Conservation (phyloP, 495 filamentous ascomycete genomes). For the Trypethelium eluteriae region DNA sequence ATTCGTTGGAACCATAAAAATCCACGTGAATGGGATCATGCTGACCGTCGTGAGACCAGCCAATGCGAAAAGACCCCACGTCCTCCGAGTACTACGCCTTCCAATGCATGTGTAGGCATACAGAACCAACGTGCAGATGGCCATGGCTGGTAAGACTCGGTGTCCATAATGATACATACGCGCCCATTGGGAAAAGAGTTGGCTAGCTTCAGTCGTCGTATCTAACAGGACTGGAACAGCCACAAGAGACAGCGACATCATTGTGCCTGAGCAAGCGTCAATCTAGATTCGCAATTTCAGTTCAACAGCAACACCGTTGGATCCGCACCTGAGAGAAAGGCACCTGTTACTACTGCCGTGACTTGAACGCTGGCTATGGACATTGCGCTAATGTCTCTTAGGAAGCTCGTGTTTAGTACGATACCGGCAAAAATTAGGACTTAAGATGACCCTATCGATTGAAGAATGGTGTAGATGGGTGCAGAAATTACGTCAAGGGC, state of each 20-base stretch:
- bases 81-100: conserved; percentile 15
- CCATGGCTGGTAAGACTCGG: conserved; percentile 24
- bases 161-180: conserved; percentile 32
- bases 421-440: no score
- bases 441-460: no score
- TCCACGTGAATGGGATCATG: conserved; percentile 35
- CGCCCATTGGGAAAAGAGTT: conserved; percentile 27
- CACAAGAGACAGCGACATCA: conserved; percentile 29
- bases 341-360: neutral
- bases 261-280: conserved; percentile 25
- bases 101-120: conserved; percentile 20
- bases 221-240: conserved; percentile 29
- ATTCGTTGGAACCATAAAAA: conserved; percentile 34
- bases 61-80: conserved; percentile 20
- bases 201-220: conserved; percentile 22
- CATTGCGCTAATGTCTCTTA: no score
- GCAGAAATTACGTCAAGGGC: no score
- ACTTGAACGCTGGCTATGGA: no score
- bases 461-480: no score
- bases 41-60: conserved; percentile 23
- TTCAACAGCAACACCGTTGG: neutral
- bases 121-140: conserved; percentile 23
- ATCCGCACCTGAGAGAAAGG: conserved; percentile 10
- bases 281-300: neutral
- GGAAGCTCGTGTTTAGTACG: no score